Base-by-base conservation (phyloP, 176 grass and related monocot species). In the Carex littledalei region DNA sequence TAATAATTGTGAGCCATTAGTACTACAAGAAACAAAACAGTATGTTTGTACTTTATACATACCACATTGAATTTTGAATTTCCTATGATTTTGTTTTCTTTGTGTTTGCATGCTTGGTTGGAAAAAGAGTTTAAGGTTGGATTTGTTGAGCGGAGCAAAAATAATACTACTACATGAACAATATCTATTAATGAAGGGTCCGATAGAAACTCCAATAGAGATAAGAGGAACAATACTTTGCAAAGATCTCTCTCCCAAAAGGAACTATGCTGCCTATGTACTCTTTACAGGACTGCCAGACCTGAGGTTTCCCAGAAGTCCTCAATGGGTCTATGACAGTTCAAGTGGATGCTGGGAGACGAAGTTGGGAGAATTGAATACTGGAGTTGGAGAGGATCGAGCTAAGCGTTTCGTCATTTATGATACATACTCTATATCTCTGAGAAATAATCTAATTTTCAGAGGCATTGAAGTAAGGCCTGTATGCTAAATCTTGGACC, bases 191-290 rank as follows among this genome's bases (percentile, higher is more conserved):
- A 66, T 22, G 49, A 18, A n/a, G 14, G 77, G 76, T 80, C 0
- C 84, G 65, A 43, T 47, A 89, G 32, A 45, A 84, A 0, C 16
- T 92, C 32, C 86, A 87, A 34, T 89, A 84, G 17, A 73, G 77
- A 41, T 89, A 16, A 5, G 4, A 15, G 81, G 80, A 4, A 17
- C 6, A 4, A 69, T 92, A 24, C 41, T 66, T 22, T 49, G 61
- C 66, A 78, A 67, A 35, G 41, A 81, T 78, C 87, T 92, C 13
- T 67, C 87, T 4, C 84, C 6, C 3, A 45, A 63, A 32, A 87
- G 74, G 37, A 60, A 37, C 11, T 92, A 89, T 10, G 81, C 66
- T 3, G 5, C 37, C 37, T 39, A 39, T 39, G n/a, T n/a, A n/a
- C 87, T 92, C 12, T 89, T 81, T 67, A 89, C 86, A 77, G 26